Base-by-base conservation (phyloP, 495 filamentous ascomycete species). In the Letharia lupina region DNA sequence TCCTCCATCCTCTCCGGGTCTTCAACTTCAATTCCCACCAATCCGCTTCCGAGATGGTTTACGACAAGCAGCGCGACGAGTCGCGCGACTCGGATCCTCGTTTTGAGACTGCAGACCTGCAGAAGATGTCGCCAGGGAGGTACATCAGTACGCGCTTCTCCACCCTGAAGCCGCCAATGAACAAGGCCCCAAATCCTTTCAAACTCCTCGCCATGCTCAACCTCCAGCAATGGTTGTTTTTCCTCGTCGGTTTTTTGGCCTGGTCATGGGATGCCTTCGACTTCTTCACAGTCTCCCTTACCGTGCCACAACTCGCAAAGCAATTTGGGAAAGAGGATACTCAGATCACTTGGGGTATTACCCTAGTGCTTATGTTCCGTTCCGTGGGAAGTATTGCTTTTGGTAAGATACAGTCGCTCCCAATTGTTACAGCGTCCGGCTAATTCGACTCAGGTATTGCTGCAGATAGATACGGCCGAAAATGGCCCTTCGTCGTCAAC, bases 201-300 rank as follows among this genome's bases (percentile, higher is more conserved):
- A 81, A 76, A 33, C 79, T 90, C 2, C 72, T 96, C 33, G 74
- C 77, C n/a, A 79, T 89, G 73, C 77, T 96, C 54, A 93, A 81
- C 69, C 72, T 75, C 45, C 86, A 85, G 52, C 89, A 96, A 77
- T 96, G 92, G 92, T 79, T 91, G 31, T 93, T 93, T 75, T 95
- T 96, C 75, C 72, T 81, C 42, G 84, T 86, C 69, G 69, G 76
- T 67, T 74, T 78, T 67, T 67, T 81, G 23, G 89, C 83, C 15
- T 93, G 89, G 89, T 85, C 86, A 1, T 93, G 90, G 89, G 91
- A 96, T 73, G 85, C 91, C 18, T 93, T 94, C 67, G 91, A 96
- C 72, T 96, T 96, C 80, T 96, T 96, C 79, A 93, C 89, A 67
- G 90, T 94, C 70, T 90, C 87, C 10, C 74, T 96, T 64, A 91